Base-by-base conservation (phyloP, 208 protist genomes). In the Trypanosomatidae sp. region DNA sequence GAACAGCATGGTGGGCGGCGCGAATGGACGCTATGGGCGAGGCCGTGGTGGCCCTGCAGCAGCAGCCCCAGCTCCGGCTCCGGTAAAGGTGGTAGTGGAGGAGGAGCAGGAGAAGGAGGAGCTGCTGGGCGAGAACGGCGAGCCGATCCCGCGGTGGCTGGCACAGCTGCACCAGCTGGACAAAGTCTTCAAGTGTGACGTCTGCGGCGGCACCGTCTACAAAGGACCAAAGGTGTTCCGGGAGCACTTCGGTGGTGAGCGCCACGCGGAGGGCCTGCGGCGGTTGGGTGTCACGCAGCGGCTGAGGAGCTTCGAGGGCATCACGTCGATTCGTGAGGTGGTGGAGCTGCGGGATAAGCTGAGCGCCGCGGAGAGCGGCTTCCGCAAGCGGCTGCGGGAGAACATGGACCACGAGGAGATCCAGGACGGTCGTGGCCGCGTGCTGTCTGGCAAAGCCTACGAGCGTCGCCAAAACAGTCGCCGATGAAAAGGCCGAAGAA, bases 121-220 rank as follows among this genome's bases (percentile, higher is more conserved):
- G 70, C 58, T 95, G 17, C 30, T 97, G 3, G 90, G 88, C 46
- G 84, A 91, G n/a, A 91, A 95, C 69, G 91, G 86, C 8, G 80
- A 91, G 58, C 90, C 92, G 0, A 86, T 97, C 28, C 80, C 92
- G 4, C 85, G 83, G 19, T 97, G 90, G 89, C 80, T 95, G 1
- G 82, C 92, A 36, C 74, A 91, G 62, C 80, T 95, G 46, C 88
- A 95, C 73, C 90, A 95, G 78, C 84, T 97, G 13, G 83, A 94
- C 52, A 97, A 95, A 72, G 77, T 79, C 1, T 97, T 88, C 62
- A 69, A 81, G 50, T 97, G 92, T 52, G 92, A 95, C 47, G 88
- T 97, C 4, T 97, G 92, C 73, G 92, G 92, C 55, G 90, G 90
- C n/a, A 92, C 88, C 12, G 79, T 97, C 6, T 97, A 94, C 79